Evolutionary conservation across 2,329 filamentous ascomycete species (phyloP).

Genomic region (Fusarium sp.): DNA sequence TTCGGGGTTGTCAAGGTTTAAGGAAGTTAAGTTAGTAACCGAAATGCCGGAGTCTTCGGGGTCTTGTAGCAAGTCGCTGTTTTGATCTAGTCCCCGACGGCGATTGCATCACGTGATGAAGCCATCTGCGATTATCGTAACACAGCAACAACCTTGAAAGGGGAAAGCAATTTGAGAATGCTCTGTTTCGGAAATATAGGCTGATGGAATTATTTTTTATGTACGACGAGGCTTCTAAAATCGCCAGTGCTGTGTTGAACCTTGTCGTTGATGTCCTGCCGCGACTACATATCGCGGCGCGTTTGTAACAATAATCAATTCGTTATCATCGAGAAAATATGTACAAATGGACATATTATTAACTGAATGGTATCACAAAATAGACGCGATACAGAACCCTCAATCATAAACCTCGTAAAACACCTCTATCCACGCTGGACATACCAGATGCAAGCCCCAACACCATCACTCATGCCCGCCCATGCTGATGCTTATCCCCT

Average conservation of each 20-base stretch:
- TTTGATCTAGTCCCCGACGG: conserved; percentile 24
- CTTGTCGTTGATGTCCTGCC: no score
- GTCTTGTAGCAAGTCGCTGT: conserved; percentile 24
- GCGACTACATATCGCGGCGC: no score
- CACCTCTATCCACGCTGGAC: background rate
- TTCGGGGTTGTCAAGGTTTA: background rate
- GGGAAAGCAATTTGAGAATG: no score
- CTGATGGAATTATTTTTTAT: no score
- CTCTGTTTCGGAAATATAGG: no score
- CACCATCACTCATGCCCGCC: background rate
- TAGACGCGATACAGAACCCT: background rate
- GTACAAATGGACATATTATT: no score
- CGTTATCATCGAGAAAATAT: no score
- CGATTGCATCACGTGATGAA: conserved; percentile 1
- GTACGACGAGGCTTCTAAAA: no score
- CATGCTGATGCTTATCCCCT: background rate
- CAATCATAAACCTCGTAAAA: accelerated
- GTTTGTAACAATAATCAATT: no score
- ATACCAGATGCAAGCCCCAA: background rate
- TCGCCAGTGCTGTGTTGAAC: no score
- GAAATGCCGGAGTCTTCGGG: background rate
- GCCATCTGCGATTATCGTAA: background rate
- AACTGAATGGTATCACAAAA: background rate
- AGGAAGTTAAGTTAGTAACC: background rate
- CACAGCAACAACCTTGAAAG: no score